phyloP scores from a whole-genome alignment of 768 basidiomycete genomes.

The Kwoniella newhampshirensis region DNA sequence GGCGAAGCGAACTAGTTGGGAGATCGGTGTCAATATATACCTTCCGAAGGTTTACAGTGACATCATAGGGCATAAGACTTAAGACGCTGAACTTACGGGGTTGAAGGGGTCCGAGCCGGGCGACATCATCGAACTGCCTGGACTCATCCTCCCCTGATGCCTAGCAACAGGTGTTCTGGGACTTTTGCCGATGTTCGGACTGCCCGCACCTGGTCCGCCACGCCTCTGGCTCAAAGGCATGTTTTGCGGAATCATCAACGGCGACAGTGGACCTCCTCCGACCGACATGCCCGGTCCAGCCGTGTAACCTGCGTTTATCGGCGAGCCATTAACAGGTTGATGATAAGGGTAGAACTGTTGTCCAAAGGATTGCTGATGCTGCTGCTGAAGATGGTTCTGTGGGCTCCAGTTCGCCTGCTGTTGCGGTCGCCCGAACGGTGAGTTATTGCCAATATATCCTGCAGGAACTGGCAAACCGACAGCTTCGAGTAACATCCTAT shows the following conservation, averaged over 20 bases:
- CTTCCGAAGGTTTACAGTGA: conserved; percentile 11
- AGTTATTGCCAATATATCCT: conserved; percentile 20
- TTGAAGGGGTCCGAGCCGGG: conserved; percentile 53
- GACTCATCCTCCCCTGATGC: conserved; percentile 35
- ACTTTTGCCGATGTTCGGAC: conserved; percentile 14
- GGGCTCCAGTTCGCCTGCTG: conserved; percentile 1
- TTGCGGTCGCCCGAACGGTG: conserved; percentile 15
- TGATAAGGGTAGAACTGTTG: conserved; percentile 15
- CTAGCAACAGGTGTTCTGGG: conserved; percentile 32
- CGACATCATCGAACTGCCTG: conserved; percentile 46
- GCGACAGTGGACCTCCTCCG: conserved; percentile 26
- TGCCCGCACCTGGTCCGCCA: conserved; percentile 12
- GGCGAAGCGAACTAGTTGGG: conserved; percentile 45
- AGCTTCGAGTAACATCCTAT: conserved; percentile 88
- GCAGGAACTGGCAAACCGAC: conserved; percentile 75
- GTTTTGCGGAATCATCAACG: conserved; percentile 39
- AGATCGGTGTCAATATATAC: conserved; percentile 1
- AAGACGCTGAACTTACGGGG: conserved; percentile 42
- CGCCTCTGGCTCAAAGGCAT: conserved; percentile 41
- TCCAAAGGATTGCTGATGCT: conserved; percentile 6
- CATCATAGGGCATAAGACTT: not conserved
- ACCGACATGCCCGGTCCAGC: not conserved
- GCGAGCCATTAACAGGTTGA: conserved; percentile 7
- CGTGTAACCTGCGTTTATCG: conserved; percentile 5
- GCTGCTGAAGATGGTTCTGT: conserved; percentile 13